These are phyloP conservation scores for Fomes fomentarius DNA, from an alignment of 1,284 basidiomycete genomes.

Conservation along the genomic window DNA sequence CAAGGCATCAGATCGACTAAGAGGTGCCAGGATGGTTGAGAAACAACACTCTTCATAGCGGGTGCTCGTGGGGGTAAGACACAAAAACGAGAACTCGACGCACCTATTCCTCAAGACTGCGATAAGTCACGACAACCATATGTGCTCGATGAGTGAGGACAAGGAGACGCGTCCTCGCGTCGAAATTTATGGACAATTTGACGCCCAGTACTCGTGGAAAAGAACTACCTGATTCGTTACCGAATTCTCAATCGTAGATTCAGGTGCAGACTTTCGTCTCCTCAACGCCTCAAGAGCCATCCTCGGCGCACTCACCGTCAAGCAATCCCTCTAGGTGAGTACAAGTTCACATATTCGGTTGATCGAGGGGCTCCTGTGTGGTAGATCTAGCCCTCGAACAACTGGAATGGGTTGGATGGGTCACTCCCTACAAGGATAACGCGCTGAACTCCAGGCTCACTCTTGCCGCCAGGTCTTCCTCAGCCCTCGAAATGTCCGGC, in stretches of 20 bases:
- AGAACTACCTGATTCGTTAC: constrained; percentile 8
- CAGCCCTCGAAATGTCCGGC: constrained; percentile 61
- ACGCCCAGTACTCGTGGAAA: constrained; percentile 8
- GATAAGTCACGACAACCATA: neutral
- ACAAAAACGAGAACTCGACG: neutral
- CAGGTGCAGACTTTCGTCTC: constrained; percentile 13
- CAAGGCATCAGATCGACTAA: constrained; percentile 73
- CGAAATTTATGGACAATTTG: constrained; percentile 16
- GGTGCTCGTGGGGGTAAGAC: constrained; percentile 1
- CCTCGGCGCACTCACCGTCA: constrained; percentile 25
- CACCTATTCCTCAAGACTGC: neutral
- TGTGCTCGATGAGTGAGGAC: neutral
- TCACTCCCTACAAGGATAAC: constrained; percentile 10
- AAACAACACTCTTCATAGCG: constrained; percentile 78
- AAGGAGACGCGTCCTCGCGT: neutral
- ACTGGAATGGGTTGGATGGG: constrained; percentile 18
- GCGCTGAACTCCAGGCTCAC: constrained; percentile 12
- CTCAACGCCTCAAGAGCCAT: constrained; percentile 16
- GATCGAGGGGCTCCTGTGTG: neutral
- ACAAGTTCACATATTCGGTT: neutral
- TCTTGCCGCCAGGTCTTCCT: constrained; percentile 14
- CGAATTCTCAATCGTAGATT: constrained; percentile 14
- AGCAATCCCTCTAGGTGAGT: constrained; percentile 25
- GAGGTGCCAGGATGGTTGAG: constrained; percentile 84
- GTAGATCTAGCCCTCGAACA: neutral